Base-by-base conservation (phyloP, 78 protist species). In the Trichosphaerium sp. region DNA sequence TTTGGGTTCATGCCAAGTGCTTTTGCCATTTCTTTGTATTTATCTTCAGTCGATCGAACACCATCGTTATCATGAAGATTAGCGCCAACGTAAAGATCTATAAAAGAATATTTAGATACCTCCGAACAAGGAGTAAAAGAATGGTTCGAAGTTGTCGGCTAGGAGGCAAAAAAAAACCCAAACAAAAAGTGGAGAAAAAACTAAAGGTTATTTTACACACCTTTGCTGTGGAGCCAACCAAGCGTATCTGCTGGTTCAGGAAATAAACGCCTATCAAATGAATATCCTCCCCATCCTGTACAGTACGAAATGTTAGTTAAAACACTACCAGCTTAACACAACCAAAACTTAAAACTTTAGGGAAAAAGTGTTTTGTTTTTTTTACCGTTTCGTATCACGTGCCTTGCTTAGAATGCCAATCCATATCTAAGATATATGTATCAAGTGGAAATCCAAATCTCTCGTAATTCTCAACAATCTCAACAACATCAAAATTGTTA, bases 391-490 rank as follows among this genome's bases (percentile, higher is more conserved):
- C 65, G 39, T 18, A n/a, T 47, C n/a, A 15, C 59, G 28, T 10
- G 56, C 28, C 78, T 49, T 42, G 3, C 68, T 40, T 78, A 11
- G 18, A 1, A 56, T 82, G 88, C 85, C 85, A 78, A 69, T 78
- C 21, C 85, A 83, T 78, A 54, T 83, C 88, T 10, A 44, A 0
- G 21, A 83, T 69, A 14, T 73, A 23, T 7, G 73, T 65, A 58
- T 83, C 88, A 37, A 83, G 75, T 2, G 88, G 88, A 11, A 78
- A 0, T 15, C 39, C 4, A 31, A 3, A 35, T 11, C 1, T 3
- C 23, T 21, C 65, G 38, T 54, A 75, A 34, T 31, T 11, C 15
- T 0, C 3, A 10, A 76, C 74, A 0, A 82, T 3, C 1, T 6
- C 55, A 2, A 4, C 4, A 0, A 21, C 31, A 14, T 8, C 62